A percentile compares a stretch with the other conserved stretches of the same genome.
These are phyloP conservation scores for Castanopsis chinensis DNA, from an alignment of 306 rosid species.

Conservation along the genomic window DNA sequence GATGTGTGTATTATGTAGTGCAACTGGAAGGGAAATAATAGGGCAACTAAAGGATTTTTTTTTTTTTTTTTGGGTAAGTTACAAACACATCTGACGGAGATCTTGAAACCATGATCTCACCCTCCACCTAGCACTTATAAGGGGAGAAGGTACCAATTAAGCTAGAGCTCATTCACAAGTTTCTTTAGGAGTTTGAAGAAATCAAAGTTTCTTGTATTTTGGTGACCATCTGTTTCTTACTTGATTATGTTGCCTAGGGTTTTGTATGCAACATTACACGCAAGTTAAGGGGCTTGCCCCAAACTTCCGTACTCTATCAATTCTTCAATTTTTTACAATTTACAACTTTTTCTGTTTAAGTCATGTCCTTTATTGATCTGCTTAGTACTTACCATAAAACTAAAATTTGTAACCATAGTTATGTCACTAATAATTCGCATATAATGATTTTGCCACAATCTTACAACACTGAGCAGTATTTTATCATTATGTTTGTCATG, in stretches of 20 bases:
- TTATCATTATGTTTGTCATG: no score
- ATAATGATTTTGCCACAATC: background rate
- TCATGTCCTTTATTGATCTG: background rate
- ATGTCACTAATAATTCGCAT: background rate
- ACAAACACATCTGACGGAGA: no score
- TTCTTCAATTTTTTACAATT: background rate
- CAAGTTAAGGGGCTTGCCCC: background rate
- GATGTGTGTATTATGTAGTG: background rate
- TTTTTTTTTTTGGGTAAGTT: no score
- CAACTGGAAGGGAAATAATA: background rate
- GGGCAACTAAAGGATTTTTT: background rate
- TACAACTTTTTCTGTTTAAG: background rate
- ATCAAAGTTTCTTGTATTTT: no score
- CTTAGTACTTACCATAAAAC: background rate
- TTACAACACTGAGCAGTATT: background rate
- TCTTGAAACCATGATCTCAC: no score
- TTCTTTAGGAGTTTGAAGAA: no score
- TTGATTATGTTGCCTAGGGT: background rate
- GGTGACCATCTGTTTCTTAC: background rate
- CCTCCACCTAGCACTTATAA: no score
- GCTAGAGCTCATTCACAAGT: no score
- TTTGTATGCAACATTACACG: background rate
- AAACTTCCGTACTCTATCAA: background rate
- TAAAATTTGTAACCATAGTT: background rate
- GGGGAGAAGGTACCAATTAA: no score